phyloP scores from a whole-genome alignment of 164 flowering plant genomes.

The Aristolochia californica region DNA sequence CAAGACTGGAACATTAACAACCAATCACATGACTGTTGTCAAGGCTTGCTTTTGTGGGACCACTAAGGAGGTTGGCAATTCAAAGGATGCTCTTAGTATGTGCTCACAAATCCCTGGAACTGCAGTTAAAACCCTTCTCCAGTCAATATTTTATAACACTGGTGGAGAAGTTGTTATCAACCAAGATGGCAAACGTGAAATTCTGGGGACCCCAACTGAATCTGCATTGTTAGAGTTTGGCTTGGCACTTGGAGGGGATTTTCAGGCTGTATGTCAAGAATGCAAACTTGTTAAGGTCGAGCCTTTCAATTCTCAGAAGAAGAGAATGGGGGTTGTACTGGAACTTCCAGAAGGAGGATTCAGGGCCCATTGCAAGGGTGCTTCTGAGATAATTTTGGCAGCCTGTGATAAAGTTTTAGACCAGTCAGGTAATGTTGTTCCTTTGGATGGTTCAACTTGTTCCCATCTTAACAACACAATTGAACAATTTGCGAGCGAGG shows the following conservation, averaged over 20 bases:
- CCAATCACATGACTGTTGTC: constrained; percentile 85
- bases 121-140: constrained; percentile 37
- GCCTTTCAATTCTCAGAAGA: constrained; percentile 77
- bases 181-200: constrained; percentile 46
- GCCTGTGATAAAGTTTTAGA: constrained; percentile 67
- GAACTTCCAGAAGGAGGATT: constrained; percentile 62
- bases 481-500: constrained; percentile 71
- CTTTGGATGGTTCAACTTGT: constrained; percentile 41
- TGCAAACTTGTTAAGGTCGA: constrained; percentile 62
- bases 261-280: constrained; percentile 37
- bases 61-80: constrained; percentile 28
- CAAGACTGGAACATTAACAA: constrained; percentile 89
- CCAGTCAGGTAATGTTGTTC: constrained; percentile 45
- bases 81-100: constrained; percentile 10
- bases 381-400: constrained; percentile 76
- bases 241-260: constrained; percentile 64
- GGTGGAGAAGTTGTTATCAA: constrained; percentile 71
- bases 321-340: constrained; percentile 71
- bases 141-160: constrained; percentile 83
- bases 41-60: constrained; percentile 69
- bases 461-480: constrained; percentile 43
- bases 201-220: constrained; percentile 89
- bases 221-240: constrained; percentile 81
- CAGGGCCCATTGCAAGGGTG: constrained; percentile 74
- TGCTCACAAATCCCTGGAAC: constrained; percentile 43